phyloP scores from a whole-genome alignment of 2,329 filamentous ascomycete species.

The Thermochaetoides dissita region DNA sequence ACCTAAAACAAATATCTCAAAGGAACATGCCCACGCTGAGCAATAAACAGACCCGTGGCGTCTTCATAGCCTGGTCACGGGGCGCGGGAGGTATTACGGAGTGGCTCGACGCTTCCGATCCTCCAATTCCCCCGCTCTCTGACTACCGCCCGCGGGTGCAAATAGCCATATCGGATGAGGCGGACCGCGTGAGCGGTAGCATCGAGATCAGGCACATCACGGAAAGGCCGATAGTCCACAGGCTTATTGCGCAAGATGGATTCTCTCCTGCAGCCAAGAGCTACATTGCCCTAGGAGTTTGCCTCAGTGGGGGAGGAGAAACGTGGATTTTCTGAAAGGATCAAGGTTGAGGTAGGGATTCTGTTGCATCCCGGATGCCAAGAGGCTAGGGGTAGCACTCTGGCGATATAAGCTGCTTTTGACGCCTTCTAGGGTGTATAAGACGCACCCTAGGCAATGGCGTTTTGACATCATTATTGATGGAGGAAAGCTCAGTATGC shows the following conservation, averaged over 20 bases:
- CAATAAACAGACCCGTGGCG: no score
- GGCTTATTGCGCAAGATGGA: conserved; percentile 12
- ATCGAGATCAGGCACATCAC: conserved; percentile 7
- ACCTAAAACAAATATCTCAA: no score
- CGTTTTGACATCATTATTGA: no score
- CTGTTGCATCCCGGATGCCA: conserved; percentile 6
- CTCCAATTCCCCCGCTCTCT: conserved; percentile 12
- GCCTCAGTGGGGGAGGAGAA: conserved; percentile 11
- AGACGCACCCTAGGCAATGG: no score
- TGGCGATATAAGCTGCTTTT: no score
- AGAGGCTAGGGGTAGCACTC: not conserved
- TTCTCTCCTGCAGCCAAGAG: conserved; percentile 3
- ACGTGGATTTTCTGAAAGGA: conserved; percentile 4
- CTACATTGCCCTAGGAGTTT: conserved; percentile 4
- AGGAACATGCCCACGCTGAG: no score
- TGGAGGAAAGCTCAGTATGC: no score
- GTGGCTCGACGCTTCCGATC: conserved; percentile 19
- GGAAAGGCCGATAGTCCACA: conserved; percentile 6
- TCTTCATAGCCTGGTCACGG: not conserved
- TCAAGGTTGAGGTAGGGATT: conserved; percentile 4
- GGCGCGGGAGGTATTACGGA: conserved; percentile 13
- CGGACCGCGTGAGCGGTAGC: conserved; percentile 27
- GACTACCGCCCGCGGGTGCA: conserved; percentile 19
- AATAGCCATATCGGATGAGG: conserved; percentile 26
- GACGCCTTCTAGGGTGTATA: no score